Conservation (phyloP, 2,329 filamentous ascomycete genomes). For the Aspergillus spinulosporus region DNA sequence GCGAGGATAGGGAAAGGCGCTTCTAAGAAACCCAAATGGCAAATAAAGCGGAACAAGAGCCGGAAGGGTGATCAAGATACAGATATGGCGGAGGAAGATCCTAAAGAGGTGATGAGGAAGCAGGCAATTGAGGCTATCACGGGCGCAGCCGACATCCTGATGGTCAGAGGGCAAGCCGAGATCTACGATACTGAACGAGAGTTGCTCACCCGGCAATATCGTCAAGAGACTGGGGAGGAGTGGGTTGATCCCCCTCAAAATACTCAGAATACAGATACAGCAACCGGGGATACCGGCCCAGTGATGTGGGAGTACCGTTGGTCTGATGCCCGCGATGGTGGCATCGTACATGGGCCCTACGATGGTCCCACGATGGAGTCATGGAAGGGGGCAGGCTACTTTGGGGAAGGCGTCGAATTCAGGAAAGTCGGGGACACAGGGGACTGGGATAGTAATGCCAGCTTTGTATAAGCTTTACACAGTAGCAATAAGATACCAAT, state of each 20-base stretch:
- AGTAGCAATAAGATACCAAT: constrained; percentile 17
- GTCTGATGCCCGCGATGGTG: constrained; percentile 82
- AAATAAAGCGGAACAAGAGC: constrained; percentile 57
- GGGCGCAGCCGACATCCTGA: constrained; percentile 81
- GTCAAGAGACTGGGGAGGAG: constrained; percentile 79
- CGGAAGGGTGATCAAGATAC: constrained; percentile 57
- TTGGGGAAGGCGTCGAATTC: constrained; percentile 82
- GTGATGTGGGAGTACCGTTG: constrained; percentile 88
- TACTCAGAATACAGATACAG: constrained; percentile 25
- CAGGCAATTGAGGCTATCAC: constrained; percentile 79
- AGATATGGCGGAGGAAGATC: constrained; percentile 72
- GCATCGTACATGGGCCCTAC: constrained; percentile 79
- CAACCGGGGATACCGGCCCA: constrained; percentile 33
- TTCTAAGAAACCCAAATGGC: constrained; percentile 61
- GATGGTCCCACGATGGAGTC: constrained; percentile 81
- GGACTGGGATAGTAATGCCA: constrained; percentile 54
- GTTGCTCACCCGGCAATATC: constrained; percentile 76
- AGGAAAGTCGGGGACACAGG: constrained; percentile 57
- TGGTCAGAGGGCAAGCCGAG: constrained; percentile 80
- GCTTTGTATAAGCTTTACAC: constrained; percentile 50
- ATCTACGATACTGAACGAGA: constrained; percentile 90
- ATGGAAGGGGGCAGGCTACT: constrained; percentile 91
- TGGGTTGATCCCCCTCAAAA: constrained; percentile 62
- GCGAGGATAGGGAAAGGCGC: constrained; percentile 73
- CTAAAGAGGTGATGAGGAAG: constrained; percentile 68